A percentile compares a stretch with the other conserved stretches of the same genome.
Evolutionary conservation across 495 filamentous ascomycete species (phyloP).

Genomic region (Tuber microsphaerosporum): DNA sequence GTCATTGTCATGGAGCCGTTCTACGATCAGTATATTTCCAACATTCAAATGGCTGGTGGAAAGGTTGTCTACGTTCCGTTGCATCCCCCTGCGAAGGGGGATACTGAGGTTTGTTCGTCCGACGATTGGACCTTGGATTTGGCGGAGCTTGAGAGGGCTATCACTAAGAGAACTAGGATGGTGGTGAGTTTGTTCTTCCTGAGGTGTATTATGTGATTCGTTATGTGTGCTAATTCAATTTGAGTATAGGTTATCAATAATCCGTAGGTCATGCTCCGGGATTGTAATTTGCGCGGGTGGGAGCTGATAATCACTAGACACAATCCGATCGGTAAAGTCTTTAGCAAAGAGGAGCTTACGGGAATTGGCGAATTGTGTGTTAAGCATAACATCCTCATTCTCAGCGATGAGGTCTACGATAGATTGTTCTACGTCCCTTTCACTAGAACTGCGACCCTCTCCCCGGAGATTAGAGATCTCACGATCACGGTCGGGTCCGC

Average conservation of each 20-base stretch:
- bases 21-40: constrained; percentile 97
- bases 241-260: constrained; percentile 45
- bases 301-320: constrained; percentile 47
- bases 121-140: constrained; percentile 85
- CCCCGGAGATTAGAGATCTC: constrained; percentile 73
- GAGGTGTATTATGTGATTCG: not conserved
- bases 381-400: constrained; percentile 87
- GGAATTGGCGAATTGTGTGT: constrained; percentile 84
- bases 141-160: constrained; percentile 69
- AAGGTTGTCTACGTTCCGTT: constrained; percentile 89
- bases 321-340: constrained; percentile 95
- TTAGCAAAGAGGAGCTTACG: constrained; percentile 72
- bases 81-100: constrained; percentile 80
- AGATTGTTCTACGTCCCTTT: constrained; percentile 91
- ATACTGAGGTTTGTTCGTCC: constrained; percentile 68
- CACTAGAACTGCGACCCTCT: constrained; percentile 81
- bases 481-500: constrained; percentile 91
- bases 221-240: not conserved
- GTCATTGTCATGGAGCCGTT: constrained; percentile 98
- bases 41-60: constrained; percentile 96
- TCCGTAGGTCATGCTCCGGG: constrained; percentile 39
- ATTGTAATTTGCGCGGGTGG: not conserved
- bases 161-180: constrained; percentile 86
- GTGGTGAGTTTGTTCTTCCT: constrained; percentile 58
- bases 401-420: constrained; percentile 95